phyloP scores from a whole-genome alignment of 352 stramenopile genomes.

The Phytophthora crassamura region DNA sequence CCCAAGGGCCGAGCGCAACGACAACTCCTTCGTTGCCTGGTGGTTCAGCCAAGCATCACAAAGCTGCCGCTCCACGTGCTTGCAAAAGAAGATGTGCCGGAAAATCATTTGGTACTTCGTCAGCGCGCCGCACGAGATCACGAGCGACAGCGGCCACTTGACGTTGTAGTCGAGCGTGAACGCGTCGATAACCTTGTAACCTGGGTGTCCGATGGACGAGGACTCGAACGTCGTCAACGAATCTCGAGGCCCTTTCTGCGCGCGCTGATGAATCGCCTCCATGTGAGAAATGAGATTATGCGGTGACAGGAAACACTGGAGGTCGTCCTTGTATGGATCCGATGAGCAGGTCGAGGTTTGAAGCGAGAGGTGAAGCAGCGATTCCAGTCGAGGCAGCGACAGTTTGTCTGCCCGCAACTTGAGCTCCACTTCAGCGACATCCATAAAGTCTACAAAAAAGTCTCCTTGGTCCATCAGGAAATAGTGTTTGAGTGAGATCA shows the following conservation, averaged over 20 bases:
- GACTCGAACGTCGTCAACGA: constrained; percentile 78
- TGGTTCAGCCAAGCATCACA: constrained; percentile 97
- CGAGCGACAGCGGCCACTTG: constrained; percentile 97
- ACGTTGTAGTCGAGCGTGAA: constrained; percentile 97
- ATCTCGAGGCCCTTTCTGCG: constrained; percentile 68
- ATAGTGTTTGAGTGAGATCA: constrained; percentile 96
- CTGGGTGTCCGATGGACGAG: constrained; percentile 71
- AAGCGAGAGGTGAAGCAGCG: constrained; percentile 93
- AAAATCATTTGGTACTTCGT: constrained; percentile 99
- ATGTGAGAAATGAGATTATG: constrained; percentile 93
- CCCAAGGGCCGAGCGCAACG: constrained; percentile 87
- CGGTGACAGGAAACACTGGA: constrained; percentile 88
- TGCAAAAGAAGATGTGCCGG: constrained; percentile 99
- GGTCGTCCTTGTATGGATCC: constrained; percentile 91
- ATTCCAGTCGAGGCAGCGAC: constrained; percentile 91
- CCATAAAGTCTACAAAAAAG: constrained; percentile 99
- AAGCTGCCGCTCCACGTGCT: constrained; percentile 97
- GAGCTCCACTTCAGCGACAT: constrained; percentile 96
- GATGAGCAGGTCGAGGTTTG: constrained; percentile 92
- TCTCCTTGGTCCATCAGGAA: constrained; percentile 99
- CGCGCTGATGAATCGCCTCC: constrained; percentile 91
- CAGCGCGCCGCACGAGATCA: constrained; percentile 94
- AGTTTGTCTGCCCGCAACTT: constrained; percentile 88
- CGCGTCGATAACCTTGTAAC: constrained; percentile 94
- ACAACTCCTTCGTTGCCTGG: constrained; percentile 93